Evolutionary conservation across 495 filamentous ascomycete genomes (phyloP).

Genomic region (Bryoglossum gracile): DNA sequence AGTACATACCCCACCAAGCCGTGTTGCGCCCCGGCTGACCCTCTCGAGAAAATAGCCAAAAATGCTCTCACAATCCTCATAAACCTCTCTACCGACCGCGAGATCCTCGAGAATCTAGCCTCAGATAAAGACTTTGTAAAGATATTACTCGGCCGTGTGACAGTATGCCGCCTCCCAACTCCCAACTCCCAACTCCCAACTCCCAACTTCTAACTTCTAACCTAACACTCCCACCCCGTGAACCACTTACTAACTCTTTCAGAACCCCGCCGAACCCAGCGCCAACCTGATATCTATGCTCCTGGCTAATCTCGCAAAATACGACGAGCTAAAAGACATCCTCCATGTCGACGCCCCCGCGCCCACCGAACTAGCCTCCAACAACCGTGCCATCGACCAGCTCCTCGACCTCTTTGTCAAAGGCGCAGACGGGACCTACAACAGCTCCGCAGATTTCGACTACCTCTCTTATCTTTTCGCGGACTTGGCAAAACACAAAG

Average conservation of each 20-base stretch:
- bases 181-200: too few relatives aligned
- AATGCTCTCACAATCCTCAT: slow-evolving; percentile 90
- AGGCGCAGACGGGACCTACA: slow-evolving; percentile 71
- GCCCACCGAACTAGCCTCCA: slow-evolving; percentile 56
- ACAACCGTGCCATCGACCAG: slow-evolving; percentile 73
- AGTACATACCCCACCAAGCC: slow-evolving; percentile 1
- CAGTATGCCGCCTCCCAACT: slow-evolving; percentile 63
- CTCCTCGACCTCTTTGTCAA: slow-evolving; percentile 93
- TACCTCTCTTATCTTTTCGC: slow-evolving; percentile 92
- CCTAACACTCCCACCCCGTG: too few relatives aligned
- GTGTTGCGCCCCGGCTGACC: not conserved
- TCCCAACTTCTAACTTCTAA: too few relatives aligned
- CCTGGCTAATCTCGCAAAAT: slow-evolving; percentile 84
- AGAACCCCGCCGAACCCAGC: slow-evolving; percentile 54
- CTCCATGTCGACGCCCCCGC: slow-evolving; percentile 53
- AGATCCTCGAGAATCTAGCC: slow-evolving; percentile 63
- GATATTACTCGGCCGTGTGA: slow-evolving; percentile 59
- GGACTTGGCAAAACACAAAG: slow-evolving; percentile 72
- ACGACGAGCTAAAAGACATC: slow-evolving; percentile 59
- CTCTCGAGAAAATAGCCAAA: slow-evolving; percentile 69
- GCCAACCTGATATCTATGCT: slow-evolving; percentile 86
- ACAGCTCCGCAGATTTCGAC: slow-evolving; percentile 81
- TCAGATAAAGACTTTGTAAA: slow-evolving; percentile 79
- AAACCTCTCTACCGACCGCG: slow-evolving; percentile 75
- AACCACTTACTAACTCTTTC: slow-evolving; percentile 1